Percentiles rank a stretch among this genome's conserved stretches.
Evolutionary conservation across 441 rosid genomes (phyloP).

Genomic region (Hura crepitans): DNA sequence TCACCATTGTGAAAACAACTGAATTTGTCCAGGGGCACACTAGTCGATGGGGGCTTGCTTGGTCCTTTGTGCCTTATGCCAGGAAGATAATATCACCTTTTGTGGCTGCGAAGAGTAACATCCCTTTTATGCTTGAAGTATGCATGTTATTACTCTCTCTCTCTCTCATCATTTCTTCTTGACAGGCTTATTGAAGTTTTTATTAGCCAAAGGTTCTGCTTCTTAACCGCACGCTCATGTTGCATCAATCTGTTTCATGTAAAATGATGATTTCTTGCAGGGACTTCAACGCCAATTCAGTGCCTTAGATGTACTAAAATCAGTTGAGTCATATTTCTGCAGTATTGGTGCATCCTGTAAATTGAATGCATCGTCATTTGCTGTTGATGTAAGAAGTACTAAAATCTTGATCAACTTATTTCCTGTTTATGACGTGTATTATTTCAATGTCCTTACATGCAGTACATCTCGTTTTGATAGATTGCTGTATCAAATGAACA

Average conservation of each 20-base stretch:
- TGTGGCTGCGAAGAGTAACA: slow-evolving; percentile 36
- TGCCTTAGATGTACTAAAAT: slow-evolving; percentile 64
- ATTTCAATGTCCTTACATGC: slow-evolving; percentile 25
- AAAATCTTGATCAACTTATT: slow-evolving; percentile 10
- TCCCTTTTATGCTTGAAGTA: slow-evolving; percentile 85
- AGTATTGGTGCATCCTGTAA: slow-evolving; percentile 55
- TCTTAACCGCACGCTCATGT: background rate
- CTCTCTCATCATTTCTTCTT: slow-evolving; percentile 3
- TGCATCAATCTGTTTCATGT: slow-evolving; percentile 9
- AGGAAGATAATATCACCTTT: slow-evolving; percentile 54
- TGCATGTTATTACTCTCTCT: slow-evolving; percentile 10
- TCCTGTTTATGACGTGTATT: slow-evolving; percentile 9
- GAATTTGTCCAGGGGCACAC: slow-evolving; percentile 94
- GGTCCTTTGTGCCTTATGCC: slow-evolving; percentile 73
- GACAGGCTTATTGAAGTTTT: background rate
- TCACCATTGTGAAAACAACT: slow-evolving; percentile 73
- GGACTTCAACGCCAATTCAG: slow-evolving; percentile 68
- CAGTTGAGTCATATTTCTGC: slow-evolving; percentile 58
- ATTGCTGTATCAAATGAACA: slow-evolving; percentile 56
- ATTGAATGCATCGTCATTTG: slow-evolving; percentile 53
- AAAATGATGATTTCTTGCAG: slow-evolving; percentile 33
- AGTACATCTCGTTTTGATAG: slow-evolving; percentile 38
- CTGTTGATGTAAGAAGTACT: slow-evolving; percentile 57
- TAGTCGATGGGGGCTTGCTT: slow-evolving; percentile 91
- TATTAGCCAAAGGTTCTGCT: background rate